Percentiles rank a stretch among this genome's conserved stretches.
These are phyloP conservation scores for Fusarium sp. DNA, from an alignment of 2,329 filamentous ascomycete genomes.

Conservation along the genomic window DNA sequence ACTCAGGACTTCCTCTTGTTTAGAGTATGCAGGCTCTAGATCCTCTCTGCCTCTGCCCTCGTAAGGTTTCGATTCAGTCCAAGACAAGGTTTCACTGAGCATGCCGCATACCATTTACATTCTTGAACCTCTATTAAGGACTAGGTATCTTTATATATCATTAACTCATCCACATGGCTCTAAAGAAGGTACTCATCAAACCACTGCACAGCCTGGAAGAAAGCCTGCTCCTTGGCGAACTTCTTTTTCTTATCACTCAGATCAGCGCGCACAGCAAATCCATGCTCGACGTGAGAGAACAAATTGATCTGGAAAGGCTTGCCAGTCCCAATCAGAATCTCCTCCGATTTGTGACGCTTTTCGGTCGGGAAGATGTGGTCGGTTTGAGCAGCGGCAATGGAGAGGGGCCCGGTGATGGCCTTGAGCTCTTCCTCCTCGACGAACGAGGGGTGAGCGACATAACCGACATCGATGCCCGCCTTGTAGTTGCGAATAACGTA, in stretches of 20 bases:
- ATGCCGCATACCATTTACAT: not conserved
- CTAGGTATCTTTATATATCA: not conserved
- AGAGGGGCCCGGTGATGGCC: conserved; percentile 65
- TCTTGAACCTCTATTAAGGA: not conserved
- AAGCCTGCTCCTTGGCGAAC: conserved; percentile 83
- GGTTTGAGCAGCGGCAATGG: conserved; percentile 71
- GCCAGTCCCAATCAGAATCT: conserved; percentile 63
- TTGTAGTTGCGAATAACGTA: conserved; percentile 76
- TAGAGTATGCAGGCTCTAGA: not conserved
- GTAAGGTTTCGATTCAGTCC: conserved; percentile 5
- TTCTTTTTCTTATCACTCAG: conserved; percentile 59
- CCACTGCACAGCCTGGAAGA: conserved; percentile 79
- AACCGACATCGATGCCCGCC: conserved; percentile 66
- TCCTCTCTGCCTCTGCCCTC: not conserved
- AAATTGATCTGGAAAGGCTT: conserved; percentile 75
- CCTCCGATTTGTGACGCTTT: conserved; percentile 67
- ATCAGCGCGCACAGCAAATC: conserved; percentile 78
- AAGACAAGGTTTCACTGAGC: conserved; percentile 10
- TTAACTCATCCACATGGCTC: not conserved
- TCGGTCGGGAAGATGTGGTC: conserved; percentile 68
- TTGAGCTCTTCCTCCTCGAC: conserved; percentile 68
- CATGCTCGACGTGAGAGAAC: conserved; percentile 75
- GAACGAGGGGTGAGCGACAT: conserved; percentile 72
- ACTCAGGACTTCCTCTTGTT: not conserved
- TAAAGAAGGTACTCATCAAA: conserved; percentile 65